Evolutionary conservation across 805 yeast genomes (phyloP), one percentile per base, ranked within the genome.

Genomic region (Pichia pseudocactophila): DNA sequence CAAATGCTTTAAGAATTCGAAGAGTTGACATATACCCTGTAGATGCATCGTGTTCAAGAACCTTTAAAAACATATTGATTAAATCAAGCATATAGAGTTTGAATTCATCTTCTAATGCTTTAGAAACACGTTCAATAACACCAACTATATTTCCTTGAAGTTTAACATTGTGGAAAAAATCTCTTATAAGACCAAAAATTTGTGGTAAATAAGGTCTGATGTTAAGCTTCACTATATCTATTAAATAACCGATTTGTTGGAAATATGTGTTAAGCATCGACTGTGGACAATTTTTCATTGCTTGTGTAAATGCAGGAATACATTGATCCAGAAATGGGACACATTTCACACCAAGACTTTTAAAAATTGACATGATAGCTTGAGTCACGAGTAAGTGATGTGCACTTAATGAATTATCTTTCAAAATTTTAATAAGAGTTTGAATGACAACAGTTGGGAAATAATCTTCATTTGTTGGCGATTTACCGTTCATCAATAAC

Each of bases 341-440:
- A 61, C 96, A 89, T 43, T 90, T 78, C 44, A 84, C 68, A 0
- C 97, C 96, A 47, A 92, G 68, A 1, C 94, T 82, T 59, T 84
- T 87, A 68, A 89, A 89, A 36, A 92, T 89, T 52, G 82, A 80
- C 75, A 88, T 82, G 34, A 92, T 82, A 0, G 97, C 94, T 53
- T 89, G 96, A n/a, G 89, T 85, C 22, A 88, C 95, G 16, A 86
- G 81, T 3, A 89, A 83, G 57, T 92, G 97, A 56, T 89, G 95
- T 0, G 83, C 69, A 9, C 86, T 80, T 43, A 90, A 68, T 0
- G 97, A 85, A 0, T 84, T 76, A 59, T 92, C 98, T 50, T 82
- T 81, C 34, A 92, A 63, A 16, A 92, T 82, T 46, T 81, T 85
- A 78, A 89, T 74, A 47, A 92, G 64, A 7, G 89, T 85, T 36